Base-by-base conservation (phyloP, 192 early-diverging fungal genomes). In the Helicostylum pulchrum region DNA sequence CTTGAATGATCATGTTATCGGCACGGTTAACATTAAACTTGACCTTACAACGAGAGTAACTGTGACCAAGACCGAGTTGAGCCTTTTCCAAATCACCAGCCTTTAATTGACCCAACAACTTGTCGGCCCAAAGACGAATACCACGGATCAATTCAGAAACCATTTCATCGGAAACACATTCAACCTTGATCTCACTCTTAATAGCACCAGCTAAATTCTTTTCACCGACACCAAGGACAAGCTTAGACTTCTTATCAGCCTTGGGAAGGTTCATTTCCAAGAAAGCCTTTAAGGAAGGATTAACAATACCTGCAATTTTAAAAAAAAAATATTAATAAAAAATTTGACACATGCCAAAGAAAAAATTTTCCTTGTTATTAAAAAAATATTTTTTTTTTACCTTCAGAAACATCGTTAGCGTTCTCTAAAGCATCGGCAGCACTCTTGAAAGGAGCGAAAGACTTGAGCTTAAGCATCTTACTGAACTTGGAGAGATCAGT, bases 1-100 rank as follows among this genome's bases (percentile, higher is more conserved):
- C 89, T 81, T 93, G 91, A 62, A 93, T 92, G 66, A 92, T 93
- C 90, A 94, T 94, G 85, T 98, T 99, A 80, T 99, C 97, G 34
- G 88, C 88, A 62, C 95, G 80, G 87, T 99, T 94, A 53, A 98
- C 95, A 82, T 98, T 97, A 85, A 99, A 99, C 92, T 99, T 98
- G 71, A 99, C 95, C 78, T 99, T 99, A 54, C 94, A 90, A 43
- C 97, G 88, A 63, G 97, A 99, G 82, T 97, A 98, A 12, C 91
- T 90, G 83, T 99, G 97, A 70, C 96, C 96, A 51, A 99, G 83
- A 80, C 97, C 97, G 19, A 99, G 88, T 81, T 97, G 95, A 43
- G 94, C 95, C 68, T 86, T 84, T 67, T 89, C 87, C 54, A 99
- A 79, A 75, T 99, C 97, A 59, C 94, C 93, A 11, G 88, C 83